phyloP scores from a whole-genome alignment of 148 eudicot species.

The Arctostaphylos glauca region DNA sequence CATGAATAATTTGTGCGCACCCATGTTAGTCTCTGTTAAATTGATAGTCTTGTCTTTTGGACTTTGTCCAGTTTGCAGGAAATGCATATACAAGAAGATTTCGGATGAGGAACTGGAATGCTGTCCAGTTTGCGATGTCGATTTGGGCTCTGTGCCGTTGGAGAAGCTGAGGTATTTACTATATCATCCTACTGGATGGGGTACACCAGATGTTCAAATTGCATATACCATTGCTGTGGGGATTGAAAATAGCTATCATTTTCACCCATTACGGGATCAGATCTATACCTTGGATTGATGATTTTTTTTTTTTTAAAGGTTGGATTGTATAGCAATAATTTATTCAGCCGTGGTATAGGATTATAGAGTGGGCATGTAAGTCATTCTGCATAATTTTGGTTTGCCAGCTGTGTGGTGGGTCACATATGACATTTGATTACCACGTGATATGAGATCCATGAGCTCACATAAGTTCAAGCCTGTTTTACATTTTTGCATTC shows the following conservation, averaged over 20 bases:
- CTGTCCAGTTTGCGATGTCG: constrained; percentile 80
- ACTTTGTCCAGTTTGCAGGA: constrained; percentile 74
- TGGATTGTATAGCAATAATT: neutral
- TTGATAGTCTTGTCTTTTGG: neutral
- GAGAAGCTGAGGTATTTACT: constrained; percentile 73
- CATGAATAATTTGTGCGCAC: neutral
- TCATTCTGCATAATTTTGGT: neutral
- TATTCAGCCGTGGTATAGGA: neutral
- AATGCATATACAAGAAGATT: constrained; percentile 72
- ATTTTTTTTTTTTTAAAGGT: neutral
- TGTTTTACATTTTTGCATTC: neutral
- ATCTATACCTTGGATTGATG: neutral
- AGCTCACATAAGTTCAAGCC: neutral
- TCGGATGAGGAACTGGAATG: constrained; percentile 80
- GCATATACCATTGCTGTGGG: neutral
- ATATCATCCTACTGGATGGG: neutral
- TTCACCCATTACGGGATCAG: neutral
- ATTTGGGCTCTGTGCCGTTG: constrained; percentile 70
- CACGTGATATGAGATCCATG: constrained; percentile 7
- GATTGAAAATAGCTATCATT: neutral
- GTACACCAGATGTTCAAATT: neutral
- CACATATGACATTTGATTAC: neutral
- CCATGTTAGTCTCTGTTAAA: neutral
- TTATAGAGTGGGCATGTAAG: neutral
- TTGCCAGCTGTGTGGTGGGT: neutral